A percentile compares a stretch with the other conserved stretches of the same genome.
These are phyloP conservation scores for Chrysosporium keratinophilum DNA, from an alignment of 2,329 filamentous ascomycete species.

Conservation along the genomic window DNA sequence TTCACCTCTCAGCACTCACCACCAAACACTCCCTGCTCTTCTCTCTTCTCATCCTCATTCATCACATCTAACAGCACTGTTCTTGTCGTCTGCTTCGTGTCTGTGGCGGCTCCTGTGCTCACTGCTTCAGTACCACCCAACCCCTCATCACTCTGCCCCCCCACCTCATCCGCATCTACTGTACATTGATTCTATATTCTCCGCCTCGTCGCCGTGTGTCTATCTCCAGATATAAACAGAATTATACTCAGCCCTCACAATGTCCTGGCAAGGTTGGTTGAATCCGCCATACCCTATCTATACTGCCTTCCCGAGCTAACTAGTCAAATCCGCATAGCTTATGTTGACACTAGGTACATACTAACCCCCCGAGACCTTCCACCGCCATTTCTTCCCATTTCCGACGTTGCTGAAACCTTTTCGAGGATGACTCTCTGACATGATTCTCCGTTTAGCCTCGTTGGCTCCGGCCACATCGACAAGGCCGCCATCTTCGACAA, in stretches of 20 bases:
- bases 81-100: background rate
- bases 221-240: background rate
- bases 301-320: conserved; percentile 15
- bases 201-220: background rate
- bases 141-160: background rate
- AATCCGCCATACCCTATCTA: conserved; percentile 4
- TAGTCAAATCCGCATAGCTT: conserved; percentile 35
- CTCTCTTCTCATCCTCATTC: background rate
- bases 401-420: background rate
- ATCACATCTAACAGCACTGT: background rate
- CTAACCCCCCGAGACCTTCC: conserved; percentile 10
- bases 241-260: conserved; percentile 12
- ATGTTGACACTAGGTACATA: conserved; percentile 51
- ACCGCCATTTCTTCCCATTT: background rate
- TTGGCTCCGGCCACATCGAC: conserved; percentile 68
- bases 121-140: background rate
- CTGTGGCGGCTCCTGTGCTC: background rate
- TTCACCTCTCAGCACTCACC: background rate
- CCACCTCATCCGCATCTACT: background rate
- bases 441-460: conserved; percentile 50
- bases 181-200: background rate
- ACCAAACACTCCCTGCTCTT: background rate
- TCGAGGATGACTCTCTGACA: background rate
- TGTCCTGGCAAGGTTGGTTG: conserved; percentile 50
- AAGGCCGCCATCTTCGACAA: conserved; percentile 74